Percentiles rank a stretch among this genome's conserved stretches.
Evolutionary conservation across 2,329 filamentous ascomycete genomes (phyloP).

Genomic region (Diplodia intermedia): DNA sequence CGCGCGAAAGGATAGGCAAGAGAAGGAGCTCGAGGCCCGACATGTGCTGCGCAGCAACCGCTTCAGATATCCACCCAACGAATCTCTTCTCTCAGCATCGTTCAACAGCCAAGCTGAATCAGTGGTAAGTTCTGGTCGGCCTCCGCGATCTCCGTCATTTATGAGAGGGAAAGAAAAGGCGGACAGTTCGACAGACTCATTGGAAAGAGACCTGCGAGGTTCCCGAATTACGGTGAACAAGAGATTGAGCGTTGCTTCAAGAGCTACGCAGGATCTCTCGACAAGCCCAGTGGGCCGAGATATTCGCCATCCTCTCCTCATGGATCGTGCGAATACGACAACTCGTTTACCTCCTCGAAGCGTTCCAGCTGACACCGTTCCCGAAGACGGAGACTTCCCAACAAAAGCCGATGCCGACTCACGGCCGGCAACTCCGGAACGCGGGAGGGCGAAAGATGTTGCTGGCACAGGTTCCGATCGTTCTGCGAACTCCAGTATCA

Average conservation of each 20-base stretch:
- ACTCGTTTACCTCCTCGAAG: constrained; percentile 14
- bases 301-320: constrained; percentile 19
- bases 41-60: constrained; percentile 23
- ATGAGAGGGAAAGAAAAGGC: constrained; percentile 13
- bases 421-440: constrained; percentile 15
- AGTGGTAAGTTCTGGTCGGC: constrained; percentile 39
- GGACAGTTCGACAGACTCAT: constrained; percentile 1
- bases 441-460: constrained; percentile 23
- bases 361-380: background rate
- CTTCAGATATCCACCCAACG: constrained; percentile 10
- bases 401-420: constrained; percentile 1
- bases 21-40: constrained; percentile 29
- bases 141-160: constrained; percentile 32
- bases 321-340: constrained; percentile 2
- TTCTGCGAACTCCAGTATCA: constrained; percentile 24
- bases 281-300: constrained; percentile 15
- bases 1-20: constrained; percentile 21
- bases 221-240: constrained; percentile 2
- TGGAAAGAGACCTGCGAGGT: background rate
- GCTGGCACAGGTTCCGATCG: background rate
- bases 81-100: constrained; percentile 41
- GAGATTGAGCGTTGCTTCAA: constrained; percentile 17
- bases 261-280: constrained; percentile 7
- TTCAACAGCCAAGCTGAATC: constrained; percentile 40
- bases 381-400: background rate